phyloP scores from a whole-genome alignment of 352 stramenopile species.

The Phytophthora nicotianae region DNA sequence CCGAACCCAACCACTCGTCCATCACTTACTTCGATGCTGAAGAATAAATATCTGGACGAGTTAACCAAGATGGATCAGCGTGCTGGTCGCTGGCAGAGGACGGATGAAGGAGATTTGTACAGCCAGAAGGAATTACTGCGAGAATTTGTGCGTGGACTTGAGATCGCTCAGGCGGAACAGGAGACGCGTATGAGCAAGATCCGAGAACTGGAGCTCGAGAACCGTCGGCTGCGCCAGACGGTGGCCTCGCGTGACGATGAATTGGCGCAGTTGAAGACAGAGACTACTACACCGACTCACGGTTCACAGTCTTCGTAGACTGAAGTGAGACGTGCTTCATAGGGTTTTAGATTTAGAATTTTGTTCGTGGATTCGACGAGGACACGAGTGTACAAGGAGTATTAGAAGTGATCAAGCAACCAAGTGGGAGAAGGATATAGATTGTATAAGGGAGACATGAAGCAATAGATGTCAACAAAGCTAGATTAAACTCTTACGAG shows the following conservation, averaged over 20 bases:
- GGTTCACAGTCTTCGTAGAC: slow-evolving; percentile 24
- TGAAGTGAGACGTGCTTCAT: slow-evolving; percentile 5
- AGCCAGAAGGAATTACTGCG: slow-evolving; percentile 59
- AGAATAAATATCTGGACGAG: slow-evolving; percentile 62
- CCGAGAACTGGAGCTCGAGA: slow-evolving; percentile 70
- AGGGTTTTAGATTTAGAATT: slow-evolving; percentile 16
- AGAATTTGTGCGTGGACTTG: slow-evolving; percentile 74
- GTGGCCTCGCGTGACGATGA: slow-evolving; percentile 52
- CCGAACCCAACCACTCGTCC: slow-evolving; percentile 29
- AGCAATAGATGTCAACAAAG: slow-evolving; percentile 21
- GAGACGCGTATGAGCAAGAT: slow-evolving; percentile 80
- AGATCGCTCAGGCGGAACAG: slow-evolving; percentile 76
- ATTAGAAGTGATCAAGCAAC: slow-evolving; percentile 20
- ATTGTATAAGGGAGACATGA: slow-evolving; percentile 26
- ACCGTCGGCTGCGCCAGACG: slow-evolving; percentile 52
- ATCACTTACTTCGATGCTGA: slow-evolving; percentile 66
- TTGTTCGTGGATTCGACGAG: slow-evolving; percentile 15
- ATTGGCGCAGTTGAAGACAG: slow-evolving; percentile 32
- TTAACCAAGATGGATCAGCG: slow-evolving; percentile 52
- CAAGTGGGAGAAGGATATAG: slow-evolving; percentile 14
- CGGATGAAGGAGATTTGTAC: slow-evolving; percentile 36
- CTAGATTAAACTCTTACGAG: no score
- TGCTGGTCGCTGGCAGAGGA: slow-evolving; percentile 41
- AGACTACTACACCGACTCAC: slow-evolving; percentile 2
- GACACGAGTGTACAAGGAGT: slow-evolving; percentile 11